Base-by-base conservation (phyloP, 202 grass and related monocot genomes). In the Eragrostis tef region DNA sequence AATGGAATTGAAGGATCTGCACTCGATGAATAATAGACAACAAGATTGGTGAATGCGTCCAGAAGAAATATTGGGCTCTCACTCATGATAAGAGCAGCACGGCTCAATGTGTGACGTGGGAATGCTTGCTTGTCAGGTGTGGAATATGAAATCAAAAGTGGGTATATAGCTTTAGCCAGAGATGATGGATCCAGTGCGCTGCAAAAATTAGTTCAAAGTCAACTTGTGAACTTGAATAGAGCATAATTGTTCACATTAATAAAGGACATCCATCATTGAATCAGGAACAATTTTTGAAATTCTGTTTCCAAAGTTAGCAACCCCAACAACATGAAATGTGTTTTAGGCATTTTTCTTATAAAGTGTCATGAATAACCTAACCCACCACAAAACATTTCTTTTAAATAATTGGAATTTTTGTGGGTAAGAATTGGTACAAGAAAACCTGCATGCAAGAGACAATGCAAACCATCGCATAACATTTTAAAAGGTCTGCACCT, bases 61-160 rank as follows among this genome's bases (percentile, higher is more conserved):
- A 99, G 83, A 81, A 95, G 89, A 85, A 96, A 99, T 85, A 99
- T 99, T 29, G 93, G 93, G 71, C 90, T 93, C 59, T 92, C 90
- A 64, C 96, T 99, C 67, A 89, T 96, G 27, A 91, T 87, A 20
- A 99, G 83, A 88, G 96, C 96, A 78, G 93, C 93, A 85, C 78
- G 85, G 60, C 92, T 91, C 65, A 99, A 81, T n/a, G 90, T 93
- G 66, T 95, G 95, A 5, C 95, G 84, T 53, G 95, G 95, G 81
- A 89, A 98, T 74, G 93, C 96, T 88, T 96, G 90, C 75, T 96
- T 89, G 69, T 99, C 89, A 70, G 92, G 93, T 57, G 93, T 90
- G 17, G 88, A 73, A 75, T 90, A 99, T 56, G 90, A 99, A 50
- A 82, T 77, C 62, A 99, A 76, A 64, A 93, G 61, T 19, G 93